Base-by-base conservation (phyloP, 495 filamentous ascomycete genomes). In the Neurospora tetraspora region DNA sequence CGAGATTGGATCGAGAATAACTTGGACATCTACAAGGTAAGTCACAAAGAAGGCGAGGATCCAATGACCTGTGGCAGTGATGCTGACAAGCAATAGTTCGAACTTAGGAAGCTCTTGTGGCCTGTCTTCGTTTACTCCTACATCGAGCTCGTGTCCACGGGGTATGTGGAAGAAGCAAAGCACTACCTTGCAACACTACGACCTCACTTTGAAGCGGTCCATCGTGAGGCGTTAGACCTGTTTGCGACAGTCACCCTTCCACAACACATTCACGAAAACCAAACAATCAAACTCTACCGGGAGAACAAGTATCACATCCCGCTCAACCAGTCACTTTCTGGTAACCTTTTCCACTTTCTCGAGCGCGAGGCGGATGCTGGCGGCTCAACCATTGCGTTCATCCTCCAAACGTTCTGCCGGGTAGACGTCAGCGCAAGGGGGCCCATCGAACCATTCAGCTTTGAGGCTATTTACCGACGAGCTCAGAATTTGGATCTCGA, bases 51-150 rank as follows among this genome's bases (percentile, higher is more conserved):
- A 59, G 39, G 20, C 45, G 53, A 31, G 6, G 36, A 36, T 12
- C 6, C 12, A n/a, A 8, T 20, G 39, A 59, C 69, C 11, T 39
- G 2, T 43, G 68, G 65, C 53, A 38, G 39, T 12, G n/a, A 68
- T 72, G 39, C 81, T 89, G 40, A 87, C 71, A 39, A 2, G 37
- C 5, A 14, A 34, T 75, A 94, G 91, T 92, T 93, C n/a, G 96
- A 98, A 80, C 87, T 99, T 1, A 82, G 86, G 70, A 92, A 94
- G 59, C 83, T 98, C 12, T 83, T 95, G 36, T 99, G 94, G 92
- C 96, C 96, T 2, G 82, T 96, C 0, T 98, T 98, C 77, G 91
- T 97, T 27, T 95, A 99, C 81, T 96, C 94, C 0, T 97, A 92
- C 77, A 81, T 98, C 8, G 88, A 93, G 74, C 89, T 97, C 68